These are phyloP conservation scores for Casuarina glauca DNA, from an alignment of 306 rosid genomes.

Conservation along the genomic window DNA sequence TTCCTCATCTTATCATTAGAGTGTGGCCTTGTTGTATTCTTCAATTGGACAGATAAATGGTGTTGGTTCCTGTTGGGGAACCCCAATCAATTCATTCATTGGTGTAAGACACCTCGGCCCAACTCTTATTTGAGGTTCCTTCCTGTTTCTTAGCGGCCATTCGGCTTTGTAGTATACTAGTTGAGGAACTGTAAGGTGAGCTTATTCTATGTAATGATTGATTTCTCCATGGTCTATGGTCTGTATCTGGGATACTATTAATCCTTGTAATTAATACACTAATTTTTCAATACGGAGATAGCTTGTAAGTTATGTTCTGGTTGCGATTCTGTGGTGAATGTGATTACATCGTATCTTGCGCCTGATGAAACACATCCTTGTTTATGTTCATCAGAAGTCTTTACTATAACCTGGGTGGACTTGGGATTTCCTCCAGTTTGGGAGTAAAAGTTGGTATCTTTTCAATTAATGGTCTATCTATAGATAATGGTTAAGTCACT, in stretches of 20 bases:
- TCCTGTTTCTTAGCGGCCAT: conserved; percentile 32
- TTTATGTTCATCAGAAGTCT: too few relatives aligned
- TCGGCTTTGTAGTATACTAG: conserved; percentile 41
- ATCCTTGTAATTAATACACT: conserved; percentile 41
- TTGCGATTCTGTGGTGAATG: not conserved
- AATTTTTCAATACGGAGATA: conserved; percentile 28
- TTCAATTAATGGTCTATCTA: too few relatives aligned
- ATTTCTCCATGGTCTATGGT: conserved; percentile 16
- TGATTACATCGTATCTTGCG: not conserved
- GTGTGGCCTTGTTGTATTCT: conserved; percentile 35
- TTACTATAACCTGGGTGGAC: not conserved
- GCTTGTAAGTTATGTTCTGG: conserved; percentile 1
- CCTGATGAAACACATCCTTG: too few relatives aligned
- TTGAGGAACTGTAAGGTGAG: conserved; percentile 35
- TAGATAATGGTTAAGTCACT: too few relatives aligned
- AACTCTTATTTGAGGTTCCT: conserved; percentile 36
- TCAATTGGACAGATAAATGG: conserved; percentile 34
- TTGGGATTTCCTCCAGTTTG: not conserved
- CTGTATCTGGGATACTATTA: conserved; percentile 15
- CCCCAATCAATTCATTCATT: conserved; percentile 44
- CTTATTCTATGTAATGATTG: conserved; percentile 33
- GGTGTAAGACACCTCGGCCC: conserved; percentile 29
- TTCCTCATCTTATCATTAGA: conserved; percentile 36
- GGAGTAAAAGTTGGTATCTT: not conserved
- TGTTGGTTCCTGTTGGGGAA: conserved; percentile 29